Base-by-base conservation (phyloP, 2,329 filamentous ascomycete genomes). In the Dothiorella sarmentorum region DNA sequence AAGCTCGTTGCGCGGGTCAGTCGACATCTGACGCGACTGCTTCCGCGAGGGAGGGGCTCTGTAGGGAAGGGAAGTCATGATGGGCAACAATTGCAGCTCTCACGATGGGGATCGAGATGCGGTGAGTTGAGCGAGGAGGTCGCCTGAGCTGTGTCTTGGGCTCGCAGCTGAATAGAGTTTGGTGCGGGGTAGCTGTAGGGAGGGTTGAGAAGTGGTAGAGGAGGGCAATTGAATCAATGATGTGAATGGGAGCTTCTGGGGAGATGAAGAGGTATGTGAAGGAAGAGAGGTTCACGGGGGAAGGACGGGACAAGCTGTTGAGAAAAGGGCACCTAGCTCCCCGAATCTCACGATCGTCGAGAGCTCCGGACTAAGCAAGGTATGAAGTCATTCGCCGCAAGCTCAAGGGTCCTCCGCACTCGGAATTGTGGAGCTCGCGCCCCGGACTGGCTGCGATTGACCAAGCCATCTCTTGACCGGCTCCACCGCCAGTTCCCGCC, bases 1-100 rank as follows among this genome's bases (percentile, higher is more conserved):
- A 55, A 85, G 74, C 65, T 84, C 81, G 67, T 85, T 82, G 64
- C 81, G 79, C 51, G 79, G 76, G 67, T 79, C 77, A 38, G 76
- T 73, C 13, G 75, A 78, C 72, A 79, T 73, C 64, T 78, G 76
- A 58, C 76, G 74, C 61, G 76, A 78, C 63, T 71, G 71, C 66
- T 73, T 49, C 38, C 53, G 44, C 33, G 37, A 53, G 29, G 52
- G 43, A 43, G 67, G 67, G 61, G 69, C 62, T 59, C 67, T 63
- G 58, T 65, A 65, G 31, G 57, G 58, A 33, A 61, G 47, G 17
- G 55, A 58, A 31, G 43, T 42, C 53, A 56, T 57, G 42, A 22
- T 43, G 52, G 56, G 52, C 52, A 35, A 26, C 47, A 51, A 56
- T 43, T 44, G 26, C 18, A 22, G 37, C 24, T 33, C 40, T 56